Base-by-base conservation (phyloP, 208 protist genomes). In the Leishmania braziliensis region DNA sequence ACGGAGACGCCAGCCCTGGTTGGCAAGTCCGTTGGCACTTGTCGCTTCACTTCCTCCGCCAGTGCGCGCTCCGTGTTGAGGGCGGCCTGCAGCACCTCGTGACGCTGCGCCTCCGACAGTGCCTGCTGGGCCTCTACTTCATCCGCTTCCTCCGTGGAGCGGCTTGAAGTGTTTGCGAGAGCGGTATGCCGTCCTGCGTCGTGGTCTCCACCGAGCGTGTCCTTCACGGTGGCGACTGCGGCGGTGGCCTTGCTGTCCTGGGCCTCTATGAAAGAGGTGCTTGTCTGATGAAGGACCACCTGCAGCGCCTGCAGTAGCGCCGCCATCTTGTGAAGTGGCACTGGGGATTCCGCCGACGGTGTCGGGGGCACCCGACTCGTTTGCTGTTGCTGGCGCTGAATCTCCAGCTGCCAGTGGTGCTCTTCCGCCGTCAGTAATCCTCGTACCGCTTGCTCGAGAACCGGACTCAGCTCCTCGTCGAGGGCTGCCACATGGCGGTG, bases 391-490 rank as follows among this genome's bases (percentile, higher is more conserved):
- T 83, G 36, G 68, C 43, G 51, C 66, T 83, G 77, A 68, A 71
- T 72, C 43, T 84, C 84, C 53, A 82, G 58, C 20, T 95, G 72
- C 86, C 83, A 89, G 63, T 86, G 76, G 20, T 69, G 75, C 78
- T 97, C 94, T 73, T 92, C 91, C 53, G 87, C 76, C 14, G 90
- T 89, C 39, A 97, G 39, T 1, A 86, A 82, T 20, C 86, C 73
- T 33, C 87, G 84, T n/a, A 91, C 85, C 14, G 68, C 86, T 54
- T 78, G 79, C 78, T 88, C 87, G 51, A 97, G 79, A 18, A 75
- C 81, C 16, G 48, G 56, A 6, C 78, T 65, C 62, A 97, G 71
- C 9, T 79, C 70, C 9, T 83, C 66, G 20, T 86, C 86, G 1
- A 97, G n/a, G 16, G 66, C 78, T 9, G 71, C 79, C 2, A 78